A percentile compares a stretch with the other conserved stretches of the same genome.
phyloP scores from a whole-genome alignment of 805 yeast species.

The Myxozyma neglecta region DNA sequence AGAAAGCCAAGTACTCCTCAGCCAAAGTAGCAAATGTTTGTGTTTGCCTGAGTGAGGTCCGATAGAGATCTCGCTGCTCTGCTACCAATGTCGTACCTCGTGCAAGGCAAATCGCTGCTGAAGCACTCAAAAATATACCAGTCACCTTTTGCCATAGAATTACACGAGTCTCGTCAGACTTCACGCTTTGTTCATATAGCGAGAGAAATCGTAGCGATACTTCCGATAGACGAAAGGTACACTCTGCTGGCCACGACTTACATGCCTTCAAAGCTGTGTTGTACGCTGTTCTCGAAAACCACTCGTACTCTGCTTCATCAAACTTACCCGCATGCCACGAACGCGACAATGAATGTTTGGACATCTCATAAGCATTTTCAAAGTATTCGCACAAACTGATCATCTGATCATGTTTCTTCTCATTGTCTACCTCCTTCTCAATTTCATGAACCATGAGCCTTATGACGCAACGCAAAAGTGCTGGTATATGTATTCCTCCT shows the following conservation, averaged over 20 bases:
- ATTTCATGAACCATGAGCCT: constrained; percentile 4
- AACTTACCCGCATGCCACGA: neutral
- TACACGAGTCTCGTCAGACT: neutral
- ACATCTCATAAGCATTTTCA: constrained; percentile 16
- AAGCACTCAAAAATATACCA: constrained; percentile 5
- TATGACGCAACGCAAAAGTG: constrained; percentile 22
- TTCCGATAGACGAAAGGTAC: constrained; percentile 13
- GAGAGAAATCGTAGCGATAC: constrained; percentile 17
- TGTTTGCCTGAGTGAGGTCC: neutral
- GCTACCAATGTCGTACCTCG: neutral
- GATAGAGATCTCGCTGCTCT: constrained; percentile 11
- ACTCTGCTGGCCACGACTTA: constrained; percentile 20
- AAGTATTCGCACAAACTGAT: constrained; percentile 15
- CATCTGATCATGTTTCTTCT: neutral
- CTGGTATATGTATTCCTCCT: constrained; percentile 5
- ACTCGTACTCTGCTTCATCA: constrained; percentile 13
- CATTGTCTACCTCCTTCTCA: constrained; percentile 2
- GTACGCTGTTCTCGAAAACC: constrained; percentile 26
- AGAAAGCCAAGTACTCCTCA: neutral
- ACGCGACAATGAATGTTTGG: constrained; percentile 1
- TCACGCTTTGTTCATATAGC: constrained; percentile 2
- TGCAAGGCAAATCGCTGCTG: constrained; percentile 14
- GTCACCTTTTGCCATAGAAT: constrained; percentile 7
- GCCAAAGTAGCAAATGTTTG: neutral
- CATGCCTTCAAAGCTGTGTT: constrained; percentile 22